Conservation (phyloP, 106 monocot species). For the Dioscorea alata region DNA sequence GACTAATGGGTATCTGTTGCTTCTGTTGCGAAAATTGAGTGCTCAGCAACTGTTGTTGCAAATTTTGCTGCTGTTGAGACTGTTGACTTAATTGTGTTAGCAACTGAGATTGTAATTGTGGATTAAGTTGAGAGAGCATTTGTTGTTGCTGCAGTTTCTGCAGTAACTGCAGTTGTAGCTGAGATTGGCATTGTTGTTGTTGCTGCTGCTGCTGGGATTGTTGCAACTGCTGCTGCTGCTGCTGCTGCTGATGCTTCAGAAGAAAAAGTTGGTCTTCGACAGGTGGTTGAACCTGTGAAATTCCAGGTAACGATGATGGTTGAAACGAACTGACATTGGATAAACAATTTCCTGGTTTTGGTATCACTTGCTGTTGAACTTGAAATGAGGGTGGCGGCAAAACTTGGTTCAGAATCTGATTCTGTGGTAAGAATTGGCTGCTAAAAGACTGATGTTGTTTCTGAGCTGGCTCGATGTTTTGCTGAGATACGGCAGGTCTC, state of each 20-base stretch:
- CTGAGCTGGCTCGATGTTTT: conserved; percentile 32
- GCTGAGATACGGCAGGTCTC: conserved; percentile 14
- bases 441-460: conserved; percentile 17
- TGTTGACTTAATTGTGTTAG: conserved; percentile 25
- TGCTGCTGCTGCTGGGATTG: not conserved
- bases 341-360: conserved; percentile 7
- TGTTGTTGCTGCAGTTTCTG: conserved; percentile 77
- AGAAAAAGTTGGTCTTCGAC: conserved; percentile 35
- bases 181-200: conserved; percentile 26
- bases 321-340: conserved; percentile 17
- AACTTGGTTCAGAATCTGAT: conserved; percentile 31
- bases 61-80: conserved; percentile 17
- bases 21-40: no score
- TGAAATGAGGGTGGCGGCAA: conserved; percentile 32
- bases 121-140: conserved; percentile 58
- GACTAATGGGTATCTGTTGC: conserved; percentile 12
- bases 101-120: conserved; percentile 37
- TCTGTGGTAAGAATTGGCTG: conserved; percentile 18
- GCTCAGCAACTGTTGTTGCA: conserved; percentile 2
- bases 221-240: conserved; percentile 21
- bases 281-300: conserved; percentile 40
- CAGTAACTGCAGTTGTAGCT: conserved; percentile 59
- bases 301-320: conserved; percentile 24
- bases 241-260: conserved; percentile 42
- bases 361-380: conserved; percentile 28